Percentiles rank a stretch among this genome's conserved stretches.
Conservation (phyloP, 257 asterid genomes). For the Solanum lignicaule region DNA sequence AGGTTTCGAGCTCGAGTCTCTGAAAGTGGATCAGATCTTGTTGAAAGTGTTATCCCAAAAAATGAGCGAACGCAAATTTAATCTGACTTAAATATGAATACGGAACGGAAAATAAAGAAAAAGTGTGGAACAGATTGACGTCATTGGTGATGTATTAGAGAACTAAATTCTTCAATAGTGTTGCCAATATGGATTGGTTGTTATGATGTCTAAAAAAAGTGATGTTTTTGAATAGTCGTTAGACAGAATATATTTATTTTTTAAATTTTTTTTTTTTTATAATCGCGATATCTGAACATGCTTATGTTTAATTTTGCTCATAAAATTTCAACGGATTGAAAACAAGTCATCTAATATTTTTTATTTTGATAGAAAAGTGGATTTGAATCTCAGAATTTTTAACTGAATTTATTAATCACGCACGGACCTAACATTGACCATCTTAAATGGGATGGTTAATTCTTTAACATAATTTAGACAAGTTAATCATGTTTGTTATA, state of each 20-base stretch:
- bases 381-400: not conserved
- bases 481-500: not conserved
- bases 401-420: not conserved
- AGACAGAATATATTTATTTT: not conserved
- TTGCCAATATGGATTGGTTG: not conserved
- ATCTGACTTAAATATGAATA: too few relatives aligned
- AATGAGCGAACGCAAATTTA: rapidly evolving
- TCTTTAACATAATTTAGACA: not conserved
- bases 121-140: not conserved
- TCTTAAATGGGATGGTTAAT: not conserved
- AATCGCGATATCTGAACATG: not conserved
- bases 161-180: not conserved
- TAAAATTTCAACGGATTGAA: not conserved
- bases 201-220: not conserved
- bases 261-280: not conserved
- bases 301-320: not conserved
- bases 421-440: not conserved
- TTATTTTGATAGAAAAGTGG: not conserved
- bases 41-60: too few relatives aligned
- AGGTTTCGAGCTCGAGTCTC: too few relatives aligned
- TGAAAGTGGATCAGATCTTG: not conserved
- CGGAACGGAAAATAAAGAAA: too few relatives aligned
- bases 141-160: not conserved
- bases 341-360: not conserved
- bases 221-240: not conserved